Conservation (phyloP, 768 basidiomycete genomes). For the Calvatia gigantea region DNA sequence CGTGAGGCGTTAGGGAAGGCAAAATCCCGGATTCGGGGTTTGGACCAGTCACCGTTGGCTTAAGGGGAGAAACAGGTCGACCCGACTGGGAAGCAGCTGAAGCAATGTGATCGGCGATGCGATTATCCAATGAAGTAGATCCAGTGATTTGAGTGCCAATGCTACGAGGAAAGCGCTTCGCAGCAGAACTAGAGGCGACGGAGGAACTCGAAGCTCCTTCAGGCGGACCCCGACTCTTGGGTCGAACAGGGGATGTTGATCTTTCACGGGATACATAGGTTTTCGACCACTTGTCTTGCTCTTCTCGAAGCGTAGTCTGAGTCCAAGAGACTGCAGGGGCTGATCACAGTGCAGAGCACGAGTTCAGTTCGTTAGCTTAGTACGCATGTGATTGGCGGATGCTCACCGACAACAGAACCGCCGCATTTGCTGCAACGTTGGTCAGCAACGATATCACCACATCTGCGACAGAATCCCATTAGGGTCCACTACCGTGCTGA, state of each 20-base stretch:
- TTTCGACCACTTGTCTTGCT: conserved; percentile 73
- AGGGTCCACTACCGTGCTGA: neutral
- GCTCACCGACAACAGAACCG: conserved; percentile 74
- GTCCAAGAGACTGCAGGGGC: conserved; percentile 73
- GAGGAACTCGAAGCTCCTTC: conserved; percentile 14
- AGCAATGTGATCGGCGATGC: conserved; percentile 56
- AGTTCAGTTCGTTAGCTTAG: neutral
- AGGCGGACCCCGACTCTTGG: conserved; percentile 21
- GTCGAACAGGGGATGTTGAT: conserved; percentile 36
- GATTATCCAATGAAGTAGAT: conserved; percentile 35
- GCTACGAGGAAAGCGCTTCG: conserved; percentile 51
- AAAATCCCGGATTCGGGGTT: conserved; percentile 60
- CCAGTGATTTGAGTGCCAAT: conserved; percentile 26
- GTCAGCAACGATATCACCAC: conserved; percentile 76
- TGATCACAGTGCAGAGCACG: conserved; percentile 21
- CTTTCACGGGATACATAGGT: conserved; percentile 64
- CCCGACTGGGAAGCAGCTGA: conserved; percentile 39
- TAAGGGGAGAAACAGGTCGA: conserved; percentile 58
- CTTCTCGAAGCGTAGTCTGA: conserved; percentile 35
- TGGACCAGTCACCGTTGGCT: conserved; percentile 45
- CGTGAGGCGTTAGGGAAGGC: conserved; percentile 46
- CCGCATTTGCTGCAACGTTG: conserved; percentile 72
- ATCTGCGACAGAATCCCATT: conserved; percentile 89
- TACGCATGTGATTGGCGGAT: neutral
- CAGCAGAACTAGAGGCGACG: conserved; percentile 21